A percentile compares a stretch with the other conserved stretches of the same genome.
phyloP scores from a whole-genome alignment of 441 rosid species.

The Kokia cookei region DNA sequence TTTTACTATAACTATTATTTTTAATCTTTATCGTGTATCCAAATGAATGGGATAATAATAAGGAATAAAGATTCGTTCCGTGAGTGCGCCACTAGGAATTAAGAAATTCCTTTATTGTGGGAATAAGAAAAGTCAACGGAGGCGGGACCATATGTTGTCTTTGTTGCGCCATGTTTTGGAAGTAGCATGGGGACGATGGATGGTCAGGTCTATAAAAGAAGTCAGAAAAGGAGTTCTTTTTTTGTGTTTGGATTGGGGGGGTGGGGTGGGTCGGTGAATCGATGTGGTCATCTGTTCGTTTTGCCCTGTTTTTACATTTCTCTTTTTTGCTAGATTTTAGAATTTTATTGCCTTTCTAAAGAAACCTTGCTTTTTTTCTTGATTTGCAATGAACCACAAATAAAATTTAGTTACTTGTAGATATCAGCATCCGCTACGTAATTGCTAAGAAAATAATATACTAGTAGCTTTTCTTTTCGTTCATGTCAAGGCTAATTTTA shows the following conservation, averaged over 20 bases:
- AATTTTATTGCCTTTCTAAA: not conserved
- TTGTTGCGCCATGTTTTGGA: slow-evolving; percentile 6
- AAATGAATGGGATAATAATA: not conserved
- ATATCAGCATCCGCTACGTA: not conserved
- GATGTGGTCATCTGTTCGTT: not conserved
- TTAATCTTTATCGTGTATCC: not conserved
- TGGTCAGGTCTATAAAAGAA: not conserved
- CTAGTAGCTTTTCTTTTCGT: not conserved
- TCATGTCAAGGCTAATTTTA: not conserved
- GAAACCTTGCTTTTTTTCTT: not conserved
- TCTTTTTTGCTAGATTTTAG: not conserved
- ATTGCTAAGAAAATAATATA: not conserved
- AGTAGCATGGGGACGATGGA: not conserved
- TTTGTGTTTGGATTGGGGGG: too few species aligned
- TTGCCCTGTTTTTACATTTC: not conserved
- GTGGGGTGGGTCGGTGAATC: not conserved
- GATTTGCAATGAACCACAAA: not conserved
- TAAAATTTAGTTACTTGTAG: not conserved
- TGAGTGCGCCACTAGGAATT: not conserved
- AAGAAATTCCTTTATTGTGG: not conserved
- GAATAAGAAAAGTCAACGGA: not conserved
- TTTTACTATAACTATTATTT: not conserved
- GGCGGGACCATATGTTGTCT: not conserved
- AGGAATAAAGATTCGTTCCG: not conserved
- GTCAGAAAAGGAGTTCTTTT: not conserved